Conservation (phyloP, 169 alveolate species). For the Babesia sp. region DNA sequence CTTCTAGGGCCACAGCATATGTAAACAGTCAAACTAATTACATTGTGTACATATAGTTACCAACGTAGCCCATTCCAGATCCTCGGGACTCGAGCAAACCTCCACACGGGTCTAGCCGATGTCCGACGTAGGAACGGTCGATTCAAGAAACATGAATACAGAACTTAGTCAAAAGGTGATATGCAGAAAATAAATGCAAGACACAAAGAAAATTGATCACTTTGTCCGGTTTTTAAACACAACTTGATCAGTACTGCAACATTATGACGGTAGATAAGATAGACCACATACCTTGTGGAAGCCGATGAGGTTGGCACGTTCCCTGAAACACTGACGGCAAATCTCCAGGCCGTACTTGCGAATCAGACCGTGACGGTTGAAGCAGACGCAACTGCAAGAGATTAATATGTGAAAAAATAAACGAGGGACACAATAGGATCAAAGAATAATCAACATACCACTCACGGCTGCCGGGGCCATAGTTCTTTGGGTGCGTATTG, state of each 20-base stretch:
- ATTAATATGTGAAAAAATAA: not conserved
- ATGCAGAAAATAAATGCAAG: too few relatives aligned
- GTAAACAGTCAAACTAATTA: not conserved
- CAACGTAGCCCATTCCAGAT: too few relatives aligned
- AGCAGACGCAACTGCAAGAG: constrained; percentile 95
- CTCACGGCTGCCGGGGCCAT: constrained; percentile 68
- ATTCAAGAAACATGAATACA: too few relatives aligned
- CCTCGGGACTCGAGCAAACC: too few relatives aligned
- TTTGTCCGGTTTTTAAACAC: not conserved
- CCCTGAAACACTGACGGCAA: constrained; percentile 99
- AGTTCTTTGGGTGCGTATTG: constrained; percentile 65
- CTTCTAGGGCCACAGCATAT: constrained; percentile 4
- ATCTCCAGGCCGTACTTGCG: constrained; percentile 96
- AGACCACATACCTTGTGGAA: constrained; percentile 74
- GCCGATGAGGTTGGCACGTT: constrained; percentile 95
- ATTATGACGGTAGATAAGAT: not conserved
- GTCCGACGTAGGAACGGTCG: too few relatives aligned
- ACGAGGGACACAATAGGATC: not conserved
- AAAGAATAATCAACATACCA: constrained; percentile 46
- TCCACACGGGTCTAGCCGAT: too few relatives aligned
- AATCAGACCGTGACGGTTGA: constrained; percentile 95
- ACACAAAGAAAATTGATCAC: constrained; percentile 10
- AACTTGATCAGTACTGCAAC: constrained; percentile 23
- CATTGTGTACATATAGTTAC: not conserved
- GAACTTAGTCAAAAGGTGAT: too few relatives aligned